These are phyloP conservation scores for Claviceps arundinis DNA, from an alignment of 2,329 filamentous ascomycete species.

Conservation along the genomic window DNA sequence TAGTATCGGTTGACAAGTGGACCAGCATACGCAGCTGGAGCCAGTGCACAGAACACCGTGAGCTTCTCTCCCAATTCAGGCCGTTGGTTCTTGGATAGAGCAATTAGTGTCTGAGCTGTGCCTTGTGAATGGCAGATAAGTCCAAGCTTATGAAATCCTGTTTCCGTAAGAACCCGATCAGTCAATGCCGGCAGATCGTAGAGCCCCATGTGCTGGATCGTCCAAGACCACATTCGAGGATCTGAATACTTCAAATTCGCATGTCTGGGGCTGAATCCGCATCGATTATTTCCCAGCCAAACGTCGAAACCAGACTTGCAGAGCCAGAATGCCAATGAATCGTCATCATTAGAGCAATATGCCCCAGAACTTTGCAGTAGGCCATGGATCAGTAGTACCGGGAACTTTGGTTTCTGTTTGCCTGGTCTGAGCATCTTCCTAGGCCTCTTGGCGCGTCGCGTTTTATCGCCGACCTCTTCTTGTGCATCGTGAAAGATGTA, in stretches of 20 bases:
- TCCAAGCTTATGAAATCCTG: conserved; percentile 69
- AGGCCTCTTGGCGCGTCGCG: conserved; percentile 13
- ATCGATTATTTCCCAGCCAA: conserved; percentile 90
- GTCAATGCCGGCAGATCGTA: conserved; percentile 75
- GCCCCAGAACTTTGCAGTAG: conserved; percentile 78
- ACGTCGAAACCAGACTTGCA: conserved; percentile 89
- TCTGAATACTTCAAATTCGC: conserved; percentile 56
- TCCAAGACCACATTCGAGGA: conserved; percentile 94
- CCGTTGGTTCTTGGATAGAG: conserved; percentile 77
- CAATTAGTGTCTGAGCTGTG: conserved; percentile 77
- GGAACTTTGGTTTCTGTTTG: conserved; percentile 50
- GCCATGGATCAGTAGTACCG: conserved; percentile 77
- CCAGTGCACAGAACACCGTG: conserved; percentile 80
- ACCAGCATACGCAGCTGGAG: conserved; percentile 81
- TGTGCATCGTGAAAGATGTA: conserved; percentile 29
- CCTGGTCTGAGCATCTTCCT: conserved; percentile 25
- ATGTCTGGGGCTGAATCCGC: conserved; percentile 71
- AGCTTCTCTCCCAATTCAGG: conserved; percentile 73
- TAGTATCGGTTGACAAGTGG: conserved; percentile 76
- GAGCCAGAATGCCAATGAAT: conserved; percentile 80
- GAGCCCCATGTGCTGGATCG: conserved; percentile 85
- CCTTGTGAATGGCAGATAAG: conserved; percentile 84
- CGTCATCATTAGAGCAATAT: conserved; percentile 82
- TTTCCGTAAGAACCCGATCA: conserved; percentile 67
- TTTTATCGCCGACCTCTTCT: not conserved